Evolutionary conservation across 1,139 yeast species (phyloP), one percentile per base, ranked within the genome.

Genomic region (Yamadazyma membranifaciens): DNA sequence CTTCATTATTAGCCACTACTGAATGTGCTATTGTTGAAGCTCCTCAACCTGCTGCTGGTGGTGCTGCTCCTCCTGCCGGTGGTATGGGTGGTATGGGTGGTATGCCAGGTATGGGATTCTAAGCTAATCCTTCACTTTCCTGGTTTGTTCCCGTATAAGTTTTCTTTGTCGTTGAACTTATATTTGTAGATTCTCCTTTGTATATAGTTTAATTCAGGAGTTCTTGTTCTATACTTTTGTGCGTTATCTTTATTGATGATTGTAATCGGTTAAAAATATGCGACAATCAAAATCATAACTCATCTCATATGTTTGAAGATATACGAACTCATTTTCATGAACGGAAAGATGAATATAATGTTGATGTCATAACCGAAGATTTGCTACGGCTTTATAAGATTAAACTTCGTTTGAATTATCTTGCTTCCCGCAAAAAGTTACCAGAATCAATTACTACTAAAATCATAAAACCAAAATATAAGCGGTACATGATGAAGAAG

Each of bases 1-100:
- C 99, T 40, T 89, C 98, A 24, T 78, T 92, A 65, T 80, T 92
- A 67, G 98, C 98, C 53, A 94, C 98, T 44, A 92, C 98, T 50
- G 99, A 92, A 74, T 94, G 97, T 69, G 97, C 98, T 51, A 88
- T 92, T 62, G 98, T 91, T 47, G 97, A 91, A 58, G 96, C 95
- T 57, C 97, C 97, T 55, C 91, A 87, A 70, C 95, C 92, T 56
- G 78, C 87, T 67, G 78, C 87, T 67, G 76, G 82, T 53, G 68
- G 84, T 50, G 80, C 89, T 50, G 76, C 87, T 45, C 56, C 69
- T 38, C 76, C 80, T 43, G 77, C 78, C 44, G 79, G 79, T 49
- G 82, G 84, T 55, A 62, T 62, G 64, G 67, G 67, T 39, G 73
- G 73, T 42, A 69, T 69, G 75, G 69, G 68, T 39, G 65, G 65